These are phyloP conservation scores for Colletotrichum costaricense DNA, from an alignment of 2,329 filamentous ascomycete genomes.

Conservation along the genomic window DNA sequence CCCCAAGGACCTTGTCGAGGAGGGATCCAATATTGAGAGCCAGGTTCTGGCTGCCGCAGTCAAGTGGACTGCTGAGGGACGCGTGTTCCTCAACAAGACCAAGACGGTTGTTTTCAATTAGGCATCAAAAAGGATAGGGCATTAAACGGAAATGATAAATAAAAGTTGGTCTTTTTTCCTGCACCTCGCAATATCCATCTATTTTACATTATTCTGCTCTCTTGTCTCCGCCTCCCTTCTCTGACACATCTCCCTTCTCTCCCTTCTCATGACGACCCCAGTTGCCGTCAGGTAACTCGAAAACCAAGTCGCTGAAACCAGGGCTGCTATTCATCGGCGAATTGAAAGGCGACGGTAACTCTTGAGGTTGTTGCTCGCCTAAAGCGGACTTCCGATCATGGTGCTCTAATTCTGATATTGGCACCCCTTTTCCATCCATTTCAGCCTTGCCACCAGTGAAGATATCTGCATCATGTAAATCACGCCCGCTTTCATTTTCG, in stretches of 20 bases:
- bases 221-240: not conserved
- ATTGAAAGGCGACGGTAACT: not conserved
- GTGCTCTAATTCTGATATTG: not conserved
- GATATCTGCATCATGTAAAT: not conserved
- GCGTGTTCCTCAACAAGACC: slow-evolving; percentile 80
- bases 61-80: slow-evolving; percentile 84
- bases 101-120: slow-evolving; percentile 83
- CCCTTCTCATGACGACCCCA: not conserved
- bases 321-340: not conserved
- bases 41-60: slow-evolving; percentile 85
- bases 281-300: not conserved
- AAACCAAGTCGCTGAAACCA: not conserved
- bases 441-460: not conserved
- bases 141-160: not conserved
- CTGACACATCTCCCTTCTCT: too few relatives aligned
- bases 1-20: slow-evolving; percentile 80
- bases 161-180: slow-evolving; percentile 8
- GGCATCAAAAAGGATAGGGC: not conserved
- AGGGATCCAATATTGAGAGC: slow-evolving; percentile 86
- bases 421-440: not conserved
- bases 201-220: not conserved
- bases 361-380: not conserved
- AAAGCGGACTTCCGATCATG: not conserved
- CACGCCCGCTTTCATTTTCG: too few relatives aligned
- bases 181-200: not conserved